phyloP scores from a whole-genome alignment of 805 yeast genomes.

The Sugiyamaella lignohabitans region DNA sequence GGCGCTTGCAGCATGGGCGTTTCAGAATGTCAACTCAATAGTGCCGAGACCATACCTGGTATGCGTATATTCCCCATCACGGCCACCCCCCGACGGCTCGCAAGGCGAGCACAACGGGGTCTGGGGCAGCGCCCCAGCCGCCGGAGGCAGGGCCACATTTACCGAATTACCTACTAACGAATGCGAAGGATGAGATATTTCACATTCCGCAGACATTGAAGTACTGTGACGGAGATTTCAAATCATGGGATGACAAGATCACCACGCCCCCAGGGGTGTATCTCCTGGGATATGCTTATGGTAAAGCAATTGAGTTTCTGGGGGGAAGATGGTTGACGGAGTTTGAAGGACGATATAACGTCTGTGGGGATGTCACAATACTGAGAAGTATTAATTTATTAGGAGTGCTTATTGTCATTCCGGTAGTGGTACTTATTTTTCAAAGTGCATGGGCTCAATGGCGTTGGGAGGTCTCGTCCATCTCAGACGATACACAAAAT shows the following conservation, averaged over 20 bases:
- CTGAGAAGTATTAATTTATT: conserved; percentile 56
- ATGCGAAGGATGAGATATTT: conserved; percentile 62
- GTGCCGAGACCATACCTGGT: conserved; percentile 26
- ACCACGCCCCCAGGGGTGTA: conserved; percentile 97
- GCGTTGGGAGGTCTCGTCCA: conserved; percentile 15
- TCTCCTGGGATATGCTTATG: conserved; percentile 36
- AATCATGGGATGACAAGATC: conserved; percentile 78
- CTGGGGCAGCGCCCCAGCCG: too few relatives aligned
- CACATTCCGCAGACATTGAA: conserved; percentile 74
- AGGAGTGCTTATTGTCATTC: conserved; percentile 31
- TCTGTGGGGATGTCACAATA: conserved; percentile 30
- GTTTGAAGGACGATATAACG: not conserved
- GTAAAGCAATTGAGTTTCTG: conserved; percentile 13
- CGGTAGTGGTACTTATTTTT: conserved; percentile 30
- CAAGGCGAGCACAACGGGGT: too few relatives aligned
- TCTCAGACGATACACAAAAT: conserved; percentile 15
- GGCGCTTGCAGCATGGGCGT: conserved; percentile 11
- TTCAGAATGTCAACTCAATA: not conserved
- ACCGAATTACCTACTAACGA: not conserved
- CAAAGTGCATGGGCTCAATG: not conserved
- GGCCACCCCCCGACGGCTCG: too few relatives aligned
- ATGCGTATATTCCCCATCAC: too few relatives aligned
- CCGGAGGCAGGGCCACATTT: not conserved
- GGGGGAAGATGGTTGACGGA: not conserved
- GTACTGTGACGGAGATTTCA: conserved; percentile 56